phyloP scores from a whole-genome alignment of 371 early-diverging fungal species.

The Fennellomyces sp. region DNA sequence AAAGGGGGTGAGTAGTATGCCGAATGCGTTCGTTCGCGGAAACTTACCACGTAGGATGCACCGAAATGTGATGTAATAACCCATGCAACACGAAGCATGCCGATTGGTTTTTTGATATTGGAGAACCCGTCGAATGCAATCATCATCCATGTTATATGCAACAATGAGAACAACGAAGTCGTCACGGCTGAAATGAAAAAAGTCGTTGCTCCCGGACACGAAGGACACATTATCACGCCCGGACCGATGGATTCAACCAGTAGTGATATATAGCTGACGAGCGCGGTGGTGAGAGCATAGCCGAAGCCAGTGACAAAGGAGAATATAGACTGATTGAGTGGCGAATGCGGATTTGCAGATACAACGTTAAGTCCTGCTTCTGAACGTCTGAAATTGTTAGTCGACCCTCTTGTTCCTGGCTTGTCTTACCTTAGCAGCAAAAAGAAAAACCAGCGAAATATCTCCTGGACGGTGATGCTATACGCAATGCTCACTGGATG shows the following conservation, averaged over 20 bases:
- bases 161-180: conserved; percentile 68
- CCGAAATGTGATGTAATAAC: conserved; percentile 60
- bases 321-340: conserved; percentile 59
- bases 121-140: conserved; percentile 70
- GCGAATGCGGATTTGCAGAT: conserved; percentile 58
- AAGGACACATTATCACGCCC: conserved; percentile 68
- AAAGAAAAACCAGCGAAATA: conserved; percentile 68
- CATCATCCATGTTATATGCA: conserved; percentile 77
- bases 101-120: conserved; percentile 23
- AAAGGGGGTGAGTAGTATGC: not conserved
- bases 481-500: conserved; percentile 57
- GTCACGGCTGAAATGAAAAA: conserved; percentile 74
- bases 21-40: not conserved
- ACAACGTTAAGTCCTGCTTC: conserved; percentile 62
- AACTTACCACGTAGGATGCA: conserved; percentile 60
- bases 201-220: conserved; percentile 61
- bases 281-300: conserved; percentile 69
- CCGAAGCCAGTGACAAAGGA: conserved; percentile 72
- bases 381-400: conserved; percentile 42
- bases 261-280: conserved; percentile 67
- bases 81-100: conserved; percentile 43
- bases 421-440: conserved; percentile 42
- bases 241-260: conserved; percentile 70
- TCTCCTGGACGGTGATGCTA: conserved; percentile 67
- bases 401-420: not conserved